phyloP scores from a whole-genome alignment of 345 rosid species.

The Physaria fendleri region DNA sequence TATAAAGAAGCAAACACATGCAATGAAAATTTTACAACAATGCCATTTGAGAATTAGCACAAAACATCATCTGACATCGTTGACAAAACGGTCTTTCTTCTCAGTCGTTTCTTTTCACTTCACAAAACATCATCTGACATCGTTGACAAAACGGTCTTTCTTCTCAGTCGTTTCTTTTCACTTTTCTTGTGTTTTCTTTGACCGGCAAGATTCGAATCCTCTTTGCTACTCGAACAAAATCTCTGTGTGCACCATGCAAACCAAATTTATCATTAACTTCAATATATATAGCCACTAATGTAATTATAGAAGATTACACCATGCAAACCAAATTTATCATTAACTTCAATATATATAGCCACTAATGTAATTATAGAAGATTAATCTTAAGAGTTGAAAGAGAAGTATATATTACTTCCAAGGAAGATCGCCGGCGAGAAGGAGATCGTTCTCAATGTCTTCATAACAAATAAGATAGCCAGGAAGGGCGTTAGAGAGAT shows the following conservation, averaged over 20 bases:
- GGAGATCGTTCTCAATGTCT: slow-evolving; percentile 89
- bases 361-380: background rate
- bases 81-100: slow-evolving; percentile 7
- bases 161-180: slow-evolving; percentile 30
- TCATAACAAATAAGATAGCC: slow-evolving; percentile 80
- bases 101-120: slow-evolving; percentile 34
- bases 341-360: background rate
- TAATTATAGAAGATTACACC: too few species aligned
- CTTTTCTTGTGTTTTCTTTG: slow-evolving; percentile 51
- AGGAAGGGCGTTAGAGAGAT: slow-evolving; percentile 79
- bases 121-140: slow-evolving; percentile 24
- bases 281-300: background rate
- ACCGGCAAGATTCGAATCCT: slow-evolving; percentile 82
- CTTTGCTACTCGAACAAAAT: slow-evolving; percentile 85
- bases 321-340: slow-evolving; percentile 10
- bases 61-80: slow-evolving; percentile 23
- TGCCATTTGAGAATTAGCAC: slow-evolving; percentile 11
- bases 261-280: slow-evolving; percentile 10
- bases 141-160: slow-evolving; percentile 10
- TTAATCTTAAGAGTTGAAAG: too few species aligned
- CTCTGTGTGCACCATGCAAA: slow-evolving; percentile 42
- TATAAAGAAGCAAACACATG: slow-evolving; percentile 14
- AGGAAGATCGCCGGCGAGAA: slow-evolving; percentile 84
- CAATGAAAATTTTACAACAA: slow-evolving; percentile 16
- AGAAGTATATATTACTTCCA: slow-evolving; percentile 70